Conservation (phyloP, 495 filamentous ascomycete species). For the Cryomyces minteri region DNA sequence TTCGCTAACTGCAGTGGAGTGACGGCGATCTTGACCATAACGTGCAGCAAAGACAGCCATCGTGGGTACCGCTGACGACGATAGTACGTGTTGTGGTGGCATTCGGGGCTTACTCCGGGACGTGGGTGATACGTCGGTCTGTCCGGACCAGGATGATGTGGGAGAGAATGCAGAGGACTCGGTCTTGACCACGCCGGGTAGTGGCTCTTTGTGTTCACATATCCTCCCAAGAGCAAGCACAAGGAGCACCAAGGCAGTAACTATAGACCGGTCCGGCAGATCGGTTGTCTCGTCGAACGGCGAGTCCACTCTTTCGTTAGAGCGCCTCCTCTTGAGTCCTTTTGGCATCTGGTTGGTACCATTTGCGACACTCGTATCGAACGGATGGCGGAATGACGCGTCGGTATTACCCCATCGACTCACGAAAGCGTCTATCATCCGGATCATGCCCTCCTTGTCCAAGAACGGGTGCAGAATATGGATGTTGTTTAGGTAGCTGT, state of each 20-base stretch:
- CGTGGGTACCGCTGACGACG: not conserved
- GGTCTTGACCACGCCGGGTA: slow-evolving; percentile 34
- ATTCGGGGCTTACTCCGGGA: not conserved
- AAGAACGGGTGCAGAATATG: slow-evolving; percentile 86
- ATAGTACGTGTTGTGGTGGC: not conserved
- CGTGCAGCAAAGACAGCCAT: not conserved
- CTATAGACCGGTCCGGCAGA: slow-evolving; percentile 34
- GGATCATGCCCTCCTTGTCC: slow-evolving; percentile 29
- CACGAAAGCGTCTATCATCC: slow-evolving; percentile 34
- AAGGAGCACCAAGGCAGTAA: slow-evolving; percentile 62
- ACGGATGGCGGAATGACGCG: slow-evolving; percentile 1
- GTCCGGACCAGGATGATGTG: too few relatives aligned
- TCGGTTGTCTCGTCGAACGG: not conserved
- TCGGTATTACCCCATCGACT: slow-evolving; percentile 12
- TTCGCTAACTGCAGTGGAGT: not conserved
- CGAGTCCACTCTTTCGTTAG: slow-evolving; percentile 8
- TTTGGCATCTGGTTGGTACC: not conserved
- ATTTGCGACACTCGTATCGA: not conserved
- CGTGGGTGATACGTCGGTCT: not conserved
- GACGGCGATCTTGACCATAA: too few relatives aligned
- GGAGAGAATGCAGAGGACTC: not conserved
- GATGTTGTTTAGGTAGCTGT: slow-evolving; percentile 61
- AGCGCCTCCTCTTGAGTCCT: slow-evolving; percentile 36
- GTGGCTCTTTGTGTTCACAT: slow-evolving; percentile 39
- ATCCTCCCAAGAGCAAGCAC: slow-evolving; percentile 78